phyloP scores from a whole-genome alignment of 140 eudicot species.

The Flaveria floridana region DNA sequence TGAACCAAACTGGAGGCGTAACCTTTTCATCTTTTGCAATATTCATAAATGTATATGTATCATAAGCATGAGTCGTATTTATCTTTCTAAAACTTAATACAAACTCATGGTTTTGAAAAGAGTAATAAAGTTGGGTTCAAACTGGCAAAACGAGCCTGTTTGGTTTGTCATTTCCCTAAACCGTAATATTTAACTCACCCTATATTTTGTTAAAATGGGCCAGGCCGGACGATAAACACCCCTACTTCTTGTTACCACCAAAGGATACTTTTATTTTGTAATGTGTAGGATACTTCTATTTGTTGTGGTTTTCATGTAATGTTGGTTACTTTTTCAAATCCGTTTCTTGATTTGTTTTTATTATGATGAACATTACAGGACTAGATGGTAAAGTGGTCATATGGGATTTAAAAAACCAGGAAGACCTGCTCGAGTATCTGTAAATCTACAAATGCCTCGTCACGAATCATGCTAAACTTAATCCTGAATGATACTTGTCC shows the following conservation, averaged over 20 bases:
- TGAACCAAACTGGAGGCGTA: no score
- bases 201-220: neutral
- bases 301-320: constrained; percentile 4
- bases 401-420: constrained; percentile 80
- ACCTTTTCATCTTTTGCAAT: neutral
- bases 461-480: constrained; percentile 14
- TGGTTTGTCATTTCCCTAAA: neutral
- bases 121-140: neutral
- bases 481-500: constrained; percentile 7
- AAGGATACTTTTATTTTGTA: neutral
- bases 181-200: neutral
- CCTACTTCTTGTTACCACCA: no score
- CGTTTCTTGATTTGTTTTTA: constrained; percentile 1
- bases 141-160: neutral
- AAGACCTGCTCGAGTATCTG: constrained; percentile 61
- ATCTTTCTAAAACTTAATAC: neutral
- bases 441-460: constrained; percentile 16
- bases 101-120: neutral
- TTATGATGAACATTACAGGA: constrained; percentile 46
- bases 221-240: neutral
- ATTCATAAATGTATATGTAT: neutral
- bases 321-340: neutral
- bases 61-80: neutral
- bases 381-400: constrained; percentile 79
- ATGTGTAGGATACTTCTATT: neutral